Evolutionary conservation across 1,284 basidiomycete species (phyloP), one percentile per base, ranked within the genome.

Genomic region (Apiotrichum domesticum): DNA sequence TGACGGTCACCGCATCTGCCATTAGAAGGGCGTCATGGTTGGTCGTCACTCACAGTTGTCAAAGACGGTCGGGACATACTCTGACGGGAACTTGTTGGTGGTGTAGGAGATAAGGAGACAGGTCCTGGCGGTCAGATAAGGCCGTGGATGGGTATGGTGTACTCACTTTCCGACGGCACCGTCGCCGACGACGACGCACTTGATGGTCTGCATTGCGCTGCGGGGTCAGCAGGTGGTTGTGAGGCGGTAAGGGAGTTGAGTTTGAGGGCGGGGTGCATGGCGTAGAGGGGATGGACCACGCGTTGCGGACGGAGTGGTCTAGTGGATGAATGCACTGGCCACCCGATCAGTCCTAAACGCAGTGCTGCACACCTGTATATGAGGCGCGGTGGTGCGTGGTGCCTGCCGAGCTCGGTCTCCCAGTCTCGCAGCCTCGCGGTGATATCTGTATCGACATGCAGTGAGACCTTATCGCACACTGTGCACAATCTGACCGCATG

Each of bases 131-230:
- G 13, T 13, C 46, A 55, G 50, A 32, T 33, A 7, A 21, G 8
- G 6, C 4, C 14, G 15, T 29, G 33, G 35, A 7, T 21, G 44
- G 1, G 37, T 5, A 21, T 35, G 7, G 2, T 32, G 29, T 10
- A 70, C 75, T 66, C 63, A 77, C 90, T 98, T 98, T 82, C 95
- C 95, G 71, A 98, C 95, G 68, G 96, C 95, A 88, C 95, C 96
- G 82, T 98, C 95, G 77, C 95, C 95, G 65, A 98, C 95, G 65
- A 98, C 94, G 72, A 96, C 92, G 79, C 91, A 95, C 80, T 96
- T 96, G 79, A 96, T 96, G 56, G 93, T 95, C 77, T 95, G 92
- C 92, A 95, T 95, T 15, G 42, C 34, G 51, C 46, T 56, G 55
- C 44, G 11, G 33, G 34, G 50, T 55, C 21, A 55, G 53, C 37